Evolutionary conservation across 2,329 filamentous ascomycete species (phyloP).

Genomic region (Claviceps sp.): DNA sequence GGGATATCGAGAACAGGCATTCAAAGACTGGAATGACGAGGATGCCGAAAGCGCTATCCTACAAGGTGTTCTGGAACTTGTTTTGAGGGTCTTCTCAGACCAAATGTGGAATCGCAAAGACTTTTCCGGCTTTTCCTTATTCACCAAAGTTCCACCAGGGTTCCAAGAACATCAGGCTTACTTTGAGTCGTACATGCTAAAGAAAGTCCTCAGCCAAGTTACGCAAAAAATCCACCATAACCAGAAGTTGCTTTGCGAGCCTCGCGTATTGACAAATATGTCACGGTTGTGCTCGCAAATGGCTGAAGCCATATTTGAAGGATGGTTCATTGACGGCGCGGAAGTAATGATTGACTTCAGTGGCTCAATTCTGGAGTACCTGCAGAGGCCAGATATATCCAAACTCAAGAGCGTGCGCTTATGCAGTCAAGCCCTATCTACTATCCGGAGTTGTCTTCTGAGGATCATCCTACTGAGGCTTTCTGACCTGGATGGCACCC

Average conservation of each 20-base stretch:
- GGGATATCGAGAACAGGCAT: slow-evolving; percentile 10
- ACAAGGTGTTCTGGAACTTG: slow-evolving; percentile 63
- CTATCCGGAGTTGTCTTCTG: slow-evolving; percentile 65
- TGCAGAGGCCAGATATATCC: slow-evolving; percentile 74
- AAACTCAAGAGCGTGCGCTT: slow-evolving; percentile 78
- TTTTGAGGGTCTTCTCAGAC: slow-evolving; percentile 70
- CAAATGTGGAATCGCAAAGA: slow-evolving; percentile 80
- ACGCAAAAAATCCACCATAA: slow-evolving; percentile 57
- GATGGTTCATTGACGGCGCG: slow-evolving; percentile 87
- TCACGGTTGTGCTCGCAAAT: slow-evolving; percentile 69
- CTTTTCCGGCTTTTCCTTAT: slow-evolving; percentile 76
- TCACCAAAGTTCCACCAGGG: slow-evolving; percentile 77
- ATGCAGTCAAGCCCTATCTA: slow-evolving; percentile 69
- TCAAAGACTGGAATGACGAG: slow-evolving; percentile 16
- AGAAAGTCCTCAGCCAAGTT: slow-evolving; percentile 59
- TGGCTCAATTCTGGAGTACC: slow-evolving; percentile 73
- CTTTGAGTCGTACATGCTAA: slow-evolving; percentile 82
- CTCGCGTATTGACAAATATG: slow-evolving; percentile 75
- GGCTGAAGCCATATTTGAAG: slow-evolving; percentile 84
- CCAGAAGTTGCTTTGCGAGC: slow-evolving; percentile 62
- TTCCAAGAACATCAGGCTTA: slow-evolving; percentile 92
- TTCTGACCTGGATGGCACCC: slow-evolving; percentile 63
- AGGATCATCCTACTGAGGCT: slow-evolving; percentile 67
- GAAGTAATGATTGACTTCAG: slow-evolving; percentile 75
- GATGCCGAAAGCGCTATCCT: slow-evolving; percentile 56